phyloP scores from a whole-genome alignment of 192 early-diverging fungal species.

The Entomortierella chlamydospora region DNA sequence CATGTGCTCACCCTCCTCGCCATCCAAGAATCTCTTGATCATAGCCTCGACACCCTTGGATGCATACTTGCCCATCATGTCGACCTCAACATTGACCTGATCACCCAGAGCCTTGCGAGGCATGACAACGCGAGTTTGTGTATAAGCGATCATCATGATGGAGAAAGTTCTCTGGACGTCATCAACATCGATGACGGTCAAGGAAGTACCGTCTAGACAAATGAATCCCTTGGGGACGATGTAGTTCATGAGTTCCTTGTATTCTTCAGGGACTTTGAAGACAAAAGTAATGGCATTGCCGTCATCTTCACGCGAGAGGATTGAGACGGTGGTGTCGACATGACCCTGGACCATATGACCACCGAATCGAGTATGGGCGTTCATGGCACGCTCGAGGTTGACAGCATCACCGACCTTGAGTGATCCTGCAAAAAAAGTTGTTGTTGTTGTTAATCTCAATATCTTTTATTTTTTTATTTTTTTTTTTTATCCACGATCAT shows the following conservation, averaged over 20 bases:
- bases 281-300: constrained; percentile 83
- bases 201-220: constrained; percentile 91
- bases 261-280: constrained; percentile 63
- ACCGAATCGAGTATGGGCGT: constrained; percentile 88
- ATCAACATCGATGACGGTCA: constrained; percentile 94
- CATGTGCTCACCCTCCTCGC: constrained; percentile 41
- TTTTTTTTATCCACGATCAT: background rate
- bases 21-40: constrained; percentile 67
- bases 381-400: constrained; percentile 96
- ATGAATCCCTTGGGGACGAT: constrained; percentile 98
- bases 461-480: background rate
- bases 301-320: constrained; percentile 83
- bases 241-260: constrained; percentile 75
- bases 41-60: constrained; percentile 80
- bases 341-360: constrained; percentile 98
- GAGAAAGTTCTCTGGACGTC: constrained; percentile 78
- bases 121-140: constrained; percentile 86
- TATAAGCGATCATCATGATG: constrained; percentile 97
- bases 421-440: constrained; percentile 61
- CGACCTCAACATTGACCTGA: constrained; percentile 95
- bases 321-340: constrained; percentile 87
- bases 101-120: constrained; percentile 77
- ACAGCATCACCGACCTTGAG: constrained; percentile 82
- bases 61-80: constrained; percentile 96
- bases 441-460: too few relatives aligned